Evolutionary conservation across 257 asterid species (phyloP).

Genomic region (Fraxinus anomala): DNA sequence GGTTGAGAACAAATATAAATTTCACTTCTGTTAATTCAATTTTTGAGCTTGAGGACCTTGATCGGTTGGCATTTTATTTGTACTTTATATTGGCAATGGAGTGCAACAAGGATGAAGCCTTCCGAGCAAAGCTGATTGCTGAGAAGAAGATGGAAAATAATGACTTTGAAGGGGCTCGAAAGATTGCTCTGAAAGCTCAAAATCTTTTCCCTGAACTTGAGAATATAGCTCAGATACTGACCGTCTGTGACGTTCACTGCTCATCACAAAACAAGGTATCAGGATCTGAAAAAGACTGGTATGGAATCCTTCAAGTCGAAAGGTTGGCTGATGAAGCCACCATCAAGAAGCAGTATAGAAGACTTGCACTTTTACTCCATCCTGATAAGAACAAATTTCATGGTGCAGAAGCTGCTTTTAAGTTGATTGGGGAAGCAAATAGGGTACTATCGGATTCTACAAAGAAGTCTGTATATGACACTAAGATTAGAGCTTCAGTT

Average conservation of each 20-base stretch:
- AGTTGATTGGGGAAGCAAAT: conserved; percentile 61
- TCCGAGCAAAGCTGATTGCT: conserved; percentile 62
- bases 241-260: conserved; percentile 65
- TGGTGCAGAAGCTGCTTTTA: conserved; percentile 74
- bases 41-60: not conserved
- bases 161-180: conserved; percentile 66
- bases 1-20: conserved; percentile 2
- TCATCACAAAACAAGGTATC: conserved; percentile 41
- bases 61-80: conserved; percentile 3
- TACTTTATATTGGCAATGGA: conserved; percentile 46
- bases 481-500: conserved; percentile 30
- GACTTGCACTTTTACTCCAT: conserved; percentile 62
- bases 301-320: conserved; percentile 61
- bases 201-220: conserved; percentile 63
- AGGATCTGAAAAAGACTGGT: conserved; percentile 67
- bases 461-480: conserved; percentile 54
- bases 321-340: conserved; percentile 43
- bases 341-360: conserved; percentile 65
- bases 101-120: conserved; percentile 73
- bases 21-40: not conserved
- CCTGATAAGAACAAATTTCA: conserved; percentile 68
- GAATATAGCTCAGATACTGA: conserved; percentile 53
- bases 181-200: conserved; percentile 54
- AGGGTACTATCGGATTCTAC: conserved; percentile 50
- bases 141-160: conserved; percentile 58